These are phyloP conservation scores for Scheffersomyces illinoinensis DNA, from an alignment of 1,139 yeast genomes.

Conservation along the genomic window DNA sequence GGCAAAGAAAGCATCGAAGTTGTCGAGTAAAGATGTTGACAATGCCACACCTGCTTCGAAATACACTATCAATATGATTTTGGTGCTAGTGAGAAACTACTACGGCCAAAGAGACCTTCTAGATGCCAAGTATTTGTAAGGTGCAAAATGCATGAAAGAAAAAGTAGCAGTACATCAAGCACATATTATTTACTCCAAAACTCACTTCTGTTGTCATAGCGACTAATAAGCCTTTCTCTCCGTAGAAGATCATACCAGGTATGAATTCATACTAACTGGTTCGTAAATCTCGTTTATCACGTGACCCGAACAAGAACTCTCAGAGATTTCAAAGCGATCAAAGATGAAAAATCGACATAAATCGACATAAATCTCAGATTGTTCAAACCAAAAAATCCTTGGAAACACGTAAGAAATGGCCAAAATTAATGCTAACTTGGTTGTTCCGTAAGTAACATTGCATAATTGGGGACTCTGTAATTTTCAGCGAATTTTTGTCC, in stretches of 20 bases:
- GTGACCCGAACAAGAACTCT: background rate
- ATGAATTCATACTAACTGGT: too few species aligned
- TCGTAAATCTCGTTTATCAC: background rate
- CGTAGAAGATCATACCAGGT: too few species aligned
- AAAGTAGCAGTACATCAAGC: background rate
- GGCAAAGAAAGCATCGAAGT: conserved; percentile 40
- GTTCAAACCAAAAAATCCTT: background rate
- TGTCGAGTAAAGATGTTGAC: conserved; percentile 13
- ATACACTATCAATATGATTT: conserved; percentile 34
- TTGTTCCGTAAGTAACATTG: conserved; percentile 36
- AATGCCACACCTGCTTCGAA: conserved; percentile 11
- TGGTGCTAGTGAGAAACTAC: conserved; percentile 34
- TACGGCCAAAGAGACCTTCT: conserved; percentile 40
- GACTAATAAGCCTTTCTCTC: too few species aligned
- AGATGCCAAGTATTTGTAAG: background rate
- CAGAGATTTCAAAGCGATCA: background rate
- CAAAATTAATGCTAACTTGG: conserved; percentile 39
- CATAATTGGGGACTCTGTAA: conserved; percentile 3
- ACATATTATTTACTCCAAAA: too few species aligned
- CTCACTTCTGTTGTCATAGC: too few species aligned
- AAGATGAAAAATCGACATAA: background rate
- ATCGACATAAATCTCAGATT: background rate
- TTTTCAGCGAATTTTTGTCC: background rate
- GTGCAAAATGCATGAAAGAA: background rate
- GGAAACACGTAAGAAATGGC: conserved; percentile 18